Percentiles rank a stretch among this genome's conserved stretches.
These are phyloP conservation scores for Penicillium sp. DNA, from an alignment of 2,329 filamentous ascomycete genomes.

Conservation along the genomic window DNA sequence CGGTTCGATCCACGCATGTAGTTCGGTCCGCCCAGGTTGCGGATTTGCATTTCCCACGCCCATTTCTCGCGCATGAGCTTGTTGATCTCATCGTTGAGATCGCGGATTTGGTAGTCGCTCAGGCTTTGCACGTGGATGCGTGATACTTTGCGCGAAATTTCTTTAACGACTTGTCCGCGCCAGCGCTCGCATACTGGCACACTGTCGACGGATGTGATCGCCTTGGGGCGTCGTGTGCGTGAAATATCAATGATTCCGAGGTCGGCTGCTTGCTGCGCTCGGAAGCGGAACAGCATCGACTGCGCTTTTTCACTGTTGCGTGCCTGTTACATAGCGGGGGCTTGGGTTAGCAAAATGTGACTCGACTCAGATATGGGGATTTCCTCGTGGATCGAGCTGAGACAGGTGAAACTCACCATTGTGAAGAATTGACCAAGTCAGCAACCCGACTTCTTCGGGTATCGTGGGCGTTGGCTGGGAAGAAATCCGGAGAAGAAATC, in stretches of 20 bases:
- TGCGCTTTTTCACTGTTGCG: slow-evolving; percentile 98
- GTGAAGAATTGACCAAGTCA: slow-evolving; percentile 17
- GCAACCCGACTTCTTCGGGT: slow-evolving; percentile 8
- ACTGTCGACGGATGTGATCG: slow-evolving; percentile 74
- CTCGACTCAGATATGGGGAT: background rate
- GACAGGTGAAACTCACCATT: slow-evolving; percentile 22
- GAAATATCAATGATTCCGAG: slow-evolving; percentile 91
- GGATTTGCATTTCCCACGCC: slow-evolving; percentile 96
- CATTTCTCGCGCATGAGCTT: slow-evolving; percentile 98
- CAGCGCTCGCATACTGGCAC: slow-evolving; percentile 92
- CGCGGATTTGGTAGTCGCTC: slow-evolving; percentile 94
- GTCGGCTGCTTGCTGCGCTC: slow-evolving; percentile 90
- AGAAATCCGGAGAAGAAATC: slow-evolving; percentile 17
- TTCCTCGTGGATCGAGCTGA: background rate
- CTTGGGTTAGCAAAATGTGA: slow-evolving; percentile 17
- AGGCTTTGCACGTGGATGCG: slow-evolving; percentile 85
- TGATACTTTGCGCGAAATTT: slow-evolving; percentile 92
- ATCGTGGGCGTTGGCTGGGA: slow-evolving; percentile 14
- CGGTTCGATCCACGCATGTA: slow-evolving; percentile 72
- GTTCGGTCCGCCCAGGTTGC: slow-evolving; percentile 90
- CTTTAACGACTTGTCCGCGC: slow-evolving; percentile 93
- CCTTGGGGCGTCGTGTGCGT: slow-evolving; percentile 78
- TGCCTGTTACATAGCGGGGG: slow-evolving; percentile 49
- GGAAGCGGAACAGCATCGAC: slow-evolving; percentile 99
- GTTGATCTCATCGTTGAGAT: slow-evolving; percentile 98